Percentiles rank a stretch among this genome's conserved stretches.
Evolutionary conservation across 768 basidiomycete genomes (phyloP).

Genomic region (Paxillus ammoniavirescens): DNA sequence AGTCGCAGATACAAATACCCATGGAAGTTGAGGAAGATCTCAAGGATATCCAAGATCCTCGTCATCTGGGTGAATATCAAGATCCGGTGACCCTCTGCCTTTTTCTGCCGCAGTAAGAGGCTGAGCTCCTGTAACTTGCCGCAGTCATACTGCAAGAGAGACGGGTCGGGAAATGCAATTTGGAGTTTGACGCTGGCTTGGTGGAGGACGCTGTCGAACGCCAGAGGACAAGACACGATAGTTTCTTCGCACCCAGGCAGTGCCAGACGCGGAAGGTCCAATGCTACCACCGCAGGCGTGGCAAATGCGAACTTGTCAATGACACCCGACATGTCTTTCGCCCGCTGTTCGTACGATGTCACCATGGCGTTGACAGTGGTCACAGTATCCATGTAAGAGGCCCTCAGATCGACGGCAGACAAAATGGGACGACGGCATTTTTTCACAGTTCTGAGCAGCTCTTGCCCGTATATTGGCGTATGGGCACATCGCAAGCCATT

Average conservation of each 20-base stretch:
- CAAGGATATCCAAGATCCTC: constrained; percentile 87
- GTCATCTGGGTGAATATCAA: constrained; percentile 99
- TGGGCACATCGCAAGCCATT: constrained; percentile 68
- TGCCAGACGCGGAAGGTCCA: constrained; percentile 66
- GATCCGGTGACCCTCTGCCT: constrained; percentile 83
- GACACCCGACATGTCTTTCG: constrained; percentile 47
- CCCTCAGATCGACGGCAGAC: constrained; percentile 39
- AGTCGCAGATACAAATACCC: constrained; percentile 93
- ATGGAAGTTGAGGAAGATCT: constrained; percentile 89
- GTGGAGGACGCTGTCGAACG: constrained; percentile 73
- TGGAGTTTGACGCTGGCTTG: constrained; percentile 77
- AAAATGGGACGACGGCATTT: constrained; percentile 45
- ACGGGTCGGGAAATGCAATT: constrained; percentile 90
- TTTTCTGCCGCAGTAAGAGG: constrained; percentile 76
- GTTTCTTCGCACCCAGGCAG: constrained; percentile 43
- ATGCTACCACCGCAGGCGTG: constrained; percentile 75
- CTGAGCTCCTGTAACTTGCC: constrained; percentile 89
- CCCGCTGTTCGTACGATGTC: constrained; percentile 63
- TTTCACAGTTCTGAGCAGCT: constrained; percentile 41
- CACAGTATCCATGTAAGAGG: constrained; percentile 42
- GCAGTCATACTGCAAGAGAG: constrained; percentile 91
- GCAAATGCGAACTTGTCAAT: constrained; percentile 72
- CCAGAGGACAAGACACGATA: constrained; percentile 31
- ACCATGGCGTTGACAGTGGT: constrained; percentile 47
- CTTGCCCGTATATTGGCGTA: constrained; percentile 44